Evolutionary conservation across 1,284 basidiomycete species (phyloP), one percentile per base, ranked within the genome.

Genomic region (Melampsora americana): DNA sequence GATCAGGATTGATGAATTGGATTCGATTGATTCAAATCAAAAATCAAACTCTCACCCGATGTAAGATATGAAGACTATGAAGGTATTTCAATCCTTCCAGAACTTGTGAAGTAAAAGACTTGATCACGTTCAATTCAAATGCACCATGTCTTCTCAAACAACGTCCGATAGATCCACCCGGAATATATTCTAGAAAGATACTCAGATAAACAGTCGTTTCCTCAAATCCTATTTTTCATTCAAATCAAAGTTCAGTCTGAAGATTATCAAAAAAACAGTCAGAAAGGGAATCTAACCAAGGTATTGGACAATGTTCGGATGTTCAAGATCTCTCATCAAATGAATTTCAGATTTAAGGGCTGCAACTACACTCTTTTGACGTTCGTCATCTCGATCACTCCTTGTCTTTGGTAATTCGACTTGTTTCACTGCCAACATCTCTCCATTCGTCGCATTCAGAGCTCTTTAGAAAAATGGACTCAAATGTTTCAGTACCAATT

Each of bases 351-450:
- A 88, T 83, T 94, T 92, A 78, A 99, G 85, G 0, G 95, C 94
- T 78, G 95, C 90, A 70, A 99, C 92, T 77, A 95, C 90, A 50
- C 88, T 88, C 71, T 89, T 86, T 81, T 97, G 95, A 18, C 94
- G 88, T 30, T 88, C 86, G 82, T 98, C 94, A 80, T 89, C 90
- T 82, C 90, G 91, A 84, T 99, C 95, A 80, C 90, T 91, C 16
- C 90, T 89, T 0, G 93, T 95, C 67, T 89, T 89, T 0, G 95
- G 95, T 77, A 95, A 87, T 83, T 98, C 95, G 66, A 99, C 96
- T 84, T 99, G 96, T 84, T 99, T 99, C 79, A 99, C 96, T 7
- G 96, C 96, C 80, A 99, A 95, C 92, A 98, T 95, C 84, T 99
- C 95, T 75, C 95, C 95, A 0, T 95, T 97, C 0, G 93, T 95